These are phyloP conservation scores for Boletellus ananas DNA, from an alignment of 768 basidiomycete genomes.

Conservation along the genomic window DNA sequence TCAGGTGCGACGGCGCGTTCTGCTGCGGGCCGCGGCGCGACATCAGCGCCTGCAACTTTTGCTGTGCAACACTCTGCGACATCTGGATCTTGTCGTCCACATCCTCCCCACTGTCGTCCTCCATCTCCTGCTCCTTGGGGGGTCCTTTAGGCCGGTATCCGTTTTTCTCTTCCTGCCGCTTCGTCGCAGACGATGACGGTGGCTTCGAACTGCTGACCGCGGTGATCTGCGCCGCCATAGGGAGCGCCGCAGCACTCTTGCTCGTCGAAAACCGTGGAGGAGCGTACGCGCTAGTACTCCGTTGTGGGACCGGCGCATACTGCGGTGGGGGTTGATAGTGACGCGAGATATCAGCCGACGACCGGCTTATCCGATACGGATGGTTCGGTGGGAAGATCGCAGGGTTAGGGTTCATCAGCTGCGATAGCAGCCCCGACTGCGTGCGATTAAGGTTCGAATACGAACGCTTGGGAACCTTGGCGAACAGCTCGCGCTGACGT, in stretches of 20 bases:
- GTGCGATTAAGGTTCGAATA: constrained; percentile 57
- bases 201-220: constrained; percentile 33
- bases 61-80: constrained; percentile 66
- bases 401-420: constrained; percentile 71
- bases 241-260: constrained; percentile 58
- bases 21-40: constrained; percentile 40
- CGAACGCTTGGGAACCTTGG: constrained; percentile 63
- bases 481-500: constrained; percentile 63
- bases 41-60: constrained; percentile 57
- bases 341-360: constrained; percentile 43
- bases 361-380: constrained; percentile 52
- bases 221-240: constrained; percentile 50
- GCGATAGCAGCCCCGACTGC: constrained; percentile 57
- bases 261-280: constrained; percentile 41
- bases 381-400: constrained; percentile 54
- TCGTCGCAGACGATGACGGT: constrained; percentile 18
- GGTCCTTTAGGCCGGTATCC: constrained; percentile 64
- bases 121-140: constrained; percentile 63
- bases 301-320: constrained; percentile 23
- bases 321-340: constrained; percentile 22
- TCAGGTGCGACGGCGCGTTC: constrained; percentile 16
- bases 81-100: constrained; percentile 50
- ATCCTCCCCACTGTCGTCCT: constrained; percentile 56
- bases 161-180: constrained; percentile 29
- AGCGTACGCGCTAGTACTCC: constrained; percentile 29